These are phyloP conservation scores for Lyophyllum decastes DNA, from an alignment of 768 basidiomycete species.

Conservation along the genomic window DNA sequence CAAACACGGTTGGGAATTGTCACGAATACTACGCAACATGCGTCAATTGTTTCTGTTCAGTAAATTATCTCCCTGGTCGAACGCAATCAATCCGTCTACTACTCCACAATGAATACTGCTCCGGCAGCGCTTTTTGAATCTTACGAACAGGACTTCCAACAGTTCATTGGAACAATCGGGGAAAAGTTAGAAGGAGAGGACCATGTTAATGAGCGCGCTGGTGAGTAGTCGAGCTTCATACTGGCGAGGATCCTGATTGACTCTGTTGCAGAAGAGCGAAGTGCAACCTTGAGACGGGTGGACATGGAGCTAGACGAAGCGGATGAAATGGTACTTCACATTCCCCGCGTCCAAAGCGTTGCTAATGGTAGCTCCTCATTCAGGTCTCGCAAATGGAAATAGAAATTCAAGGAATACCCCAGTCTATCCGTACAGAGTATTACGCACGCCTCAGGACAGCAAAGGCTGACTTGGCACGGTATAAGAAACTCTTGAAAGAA, in stretches of 20 bases:
- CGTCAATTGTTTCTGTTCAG: neutral
- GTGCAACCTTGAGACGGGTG: conserved; percentile 76
- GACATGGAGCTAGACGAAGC: conserved; percentile 98
- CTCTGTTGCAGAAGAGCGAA: conserved; percentile 68
- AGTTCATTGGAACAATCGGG: conserved; percentile 73
- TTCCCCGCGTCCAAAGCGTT: neutral
- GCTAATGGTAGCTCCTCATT: conserved; percentile 1
- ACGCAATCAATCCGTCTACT: conserved; percentile 12
- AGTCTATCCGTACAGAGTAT: conserved; percentile 78
- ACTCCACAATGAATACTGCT: conserved; percentile 69
- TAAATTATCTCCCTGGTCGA: conserved; percentile 31
- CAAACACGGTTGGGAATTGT: too few species aligned
- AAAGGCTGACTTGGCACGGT: conserved; percentile 72
- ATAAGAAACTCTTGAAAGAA: conserved; percentile 83
- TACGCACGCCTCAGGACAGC: conserved; percentile 72
- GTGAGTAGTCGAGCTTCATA: neutral
- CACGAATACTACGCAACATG: too few species aligned
- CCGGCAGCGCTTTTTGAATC: conserved; percentile 86
- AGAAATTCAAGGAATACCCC: conserved; percentile 93
- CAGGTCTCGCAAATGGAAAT: conserved; percentile 99
- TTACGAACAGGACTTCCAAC: conserved; percentile 91
- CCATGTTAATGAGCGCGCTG: conserved; percentile 62
- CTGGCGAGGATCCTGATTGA: neutral
- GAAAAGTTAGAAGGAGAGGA: conserved; percentile 73
- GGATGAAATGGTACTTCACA: conserved; percentile 81